A percentile compares a stretch with the other conserved stretches of the same genome.
phyloP scores from a whole-genome alignment of 2,329 filamentous ascomycete genomes.

The Paraphoma sp. region DNA sequence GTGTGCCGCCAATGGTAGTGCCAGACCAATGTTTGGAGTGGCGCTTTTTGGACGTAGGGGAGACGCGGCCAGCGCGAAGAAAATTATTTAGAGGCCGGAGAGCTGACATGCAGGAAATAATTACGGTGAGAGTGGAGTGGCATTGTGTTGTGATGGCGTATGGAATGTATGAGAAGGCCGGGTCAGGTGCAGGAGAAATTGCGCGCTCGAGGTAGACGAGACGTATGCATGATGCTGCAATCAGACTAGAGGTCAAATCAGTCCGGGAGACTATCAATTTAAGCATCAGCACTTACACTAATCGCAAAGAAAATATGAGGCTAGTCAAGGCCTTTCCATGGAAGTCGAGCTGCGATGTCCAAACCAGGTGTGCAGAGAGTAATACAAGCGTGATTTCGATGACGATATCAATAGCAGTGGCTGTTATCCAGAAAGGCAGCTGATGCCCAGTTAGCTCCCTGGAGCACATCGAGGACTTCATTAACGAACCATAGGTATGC shows the following conservation, averaged over 20 bases:
- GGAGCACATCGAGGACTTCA: too few species aligned
- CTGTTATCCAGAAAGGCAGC: conserved; percentile 29
- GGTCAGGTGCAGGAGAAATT: conserved; percentile 12
- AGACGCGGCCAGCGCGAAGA: conserved; percentile 12
- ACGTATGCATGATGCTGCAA: conserved; percentile 27
- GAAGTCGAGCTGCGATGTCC: conserved; percentile 19
- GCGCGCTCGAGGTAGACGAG: conserved; percentile 24
- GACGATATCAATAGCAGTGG: conserved; percentile 21
- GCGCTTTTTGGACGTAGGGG: conserved; percentile 4
- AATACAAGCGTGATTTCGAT: conserved; percentile 25
- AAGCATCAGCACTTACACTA: conserved; percentile 18
- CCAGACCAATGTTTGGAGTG: conserved; percentile 24
- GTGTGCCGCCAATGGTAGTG: conserved; percentile 29
- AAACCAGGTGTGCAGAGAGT: conserved; percentile 24
- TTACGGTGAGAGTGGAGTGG: conserved; percentile 28
- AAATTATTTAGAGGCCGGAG: conserved; percentile 22
- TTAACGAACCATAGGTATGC: conserved; percentile 28
- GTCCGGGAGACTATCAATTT: not conserved
- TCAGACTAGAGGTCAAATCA: conserved; percentile 20
- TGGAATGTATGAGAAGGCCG: conserved; percentile 25
- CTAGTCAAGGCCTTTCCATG: conserved; percentile 22
- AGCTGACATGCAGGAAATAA: conserved; percentile 29
- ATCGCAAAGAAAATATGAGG: conserved; percentile 25
- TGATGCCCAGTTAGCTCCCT: not conserved
- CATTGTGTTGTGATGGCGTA: conserved; percentile 31